A percentile compares a stretch with the other conserved stretches of the same genome.
phyloP scores from a whole-genome alignment of 179 eudicot genomes.

The Silene coronaria region DNA sequence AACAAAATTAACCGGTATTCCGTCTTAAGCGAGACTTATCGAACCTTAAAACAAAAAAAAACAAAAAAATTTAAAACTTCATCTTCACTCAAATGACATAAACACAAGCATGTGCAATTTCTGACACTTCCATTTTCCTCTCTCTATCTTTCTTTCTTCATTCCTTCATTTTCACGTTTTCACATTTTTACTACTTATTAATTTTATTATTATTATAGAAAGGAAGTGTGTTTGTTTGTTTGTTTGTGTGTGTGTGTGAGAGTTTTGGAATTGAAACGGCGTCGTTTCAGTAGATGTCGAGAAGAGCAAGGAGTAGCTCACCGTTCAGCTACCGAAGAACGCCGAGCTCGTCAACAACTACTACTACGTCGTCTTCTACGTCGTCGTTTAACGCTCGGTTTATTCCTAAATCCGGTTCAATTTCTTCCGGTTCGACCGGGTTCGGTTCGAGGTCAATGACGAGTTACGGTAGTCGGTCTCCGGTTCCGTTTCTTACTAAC shows the following conservation, averaged over 20 bases:
- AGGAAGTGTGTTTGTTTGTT: too few relatives aligned
- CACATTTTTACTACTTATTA: not conserved
- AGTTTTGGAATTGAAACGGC: too few relatives aligned
- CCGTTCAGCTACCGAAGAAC: conserved; percentile 56
- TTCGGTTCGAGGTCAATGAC: conserved; percentile 59
- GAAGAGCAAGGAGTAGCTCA: conserved; percentile 77
- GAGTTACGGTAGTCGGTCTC: conserved; percentile 34
- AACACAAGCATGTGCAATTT: conserved; percentile 28
- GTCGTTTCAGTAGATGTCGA: conserved; percentile 37
- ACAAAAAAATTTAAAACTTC: not conserved
- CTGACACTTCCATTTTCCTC: conserved; percentile 25
- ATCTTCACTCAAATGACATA: conserved; percentile 16
- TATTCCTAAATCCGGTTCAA: conserved; percentile 26
- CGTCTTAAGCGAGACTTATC: too few relatives aligned
- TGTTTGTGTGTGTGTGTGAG: not conserved
- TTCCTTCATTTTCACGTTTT: not conserved
- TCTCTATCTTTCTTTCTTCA: conserved; percentile 3
- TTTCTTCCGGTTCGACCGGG: conserved; percentile 21
- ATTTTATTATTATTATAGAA: too few relatives aligned
- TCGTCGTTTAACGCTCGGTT: conserved; percentile 57
- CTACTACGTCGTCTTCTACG: conserved; percentile 47
- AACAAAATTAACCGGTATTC: not conserved
- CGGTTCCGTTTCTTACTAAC: conserved; percentile 32
- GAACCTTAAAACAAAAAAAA: too few relatives aligned
- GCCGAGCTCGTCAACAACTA: conserved; percentile 38